phyloP scores from a whole-genome alignment of 139 green algal species.

The Coelastrella sp. region DNA sequence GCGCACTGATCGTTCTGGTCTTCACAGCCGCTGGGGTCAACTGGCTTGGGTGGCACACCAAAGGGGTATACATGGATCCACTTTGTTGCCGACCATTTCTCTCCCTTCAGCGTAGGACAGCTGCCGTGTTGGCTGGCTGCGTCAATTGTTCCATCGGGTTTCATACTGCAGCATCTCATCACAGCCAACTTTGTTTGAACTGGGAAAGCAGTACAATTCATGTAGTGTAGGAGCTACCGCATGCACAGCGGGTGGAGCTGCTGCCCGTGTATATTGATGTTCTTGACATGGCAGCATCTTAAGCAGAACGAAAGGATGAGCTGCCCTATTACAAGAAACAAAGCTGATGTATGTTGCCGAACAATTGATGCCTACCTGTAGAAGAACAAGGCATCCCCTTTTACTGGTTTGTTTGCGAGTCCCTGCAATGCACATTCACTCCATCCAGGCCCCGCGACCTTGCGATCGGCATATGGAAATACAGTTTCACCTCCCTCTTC shows the following conservation, averaged over 20 bases:
- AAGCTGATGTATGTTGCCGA: too few species aligned
- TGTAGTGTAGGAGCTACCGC: too few species aligned
- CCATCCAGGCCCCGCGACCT: conserved; percentile 55
- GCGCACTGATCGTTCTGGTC: conserved; percentile 62
- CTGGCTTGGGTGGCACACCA: conserved; percentile 40
- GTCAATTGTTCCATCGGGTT: conserved; percentile 53
- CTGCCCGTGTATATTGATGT: too few species aligned
- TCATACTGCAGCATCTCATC: conserved; percentile 47
- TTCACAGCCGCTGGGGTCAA: conserved; percentile 47
- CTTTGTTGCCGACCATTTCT: conserved; percentile 66
- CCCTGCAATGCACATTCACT: conserved; percentile 72
- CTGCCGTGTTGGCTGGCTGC: conserved; percentile 51
- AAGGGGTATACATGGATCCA: conserved; percentile 79
- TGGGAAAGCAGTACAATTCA: background rate
- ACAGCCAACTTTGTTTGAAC: background rate
- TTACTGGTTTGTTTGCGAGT: conserved; percentile 61
- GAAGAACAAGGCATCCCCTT: conserved; percentile 44
- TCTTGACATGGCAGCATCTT: too few species aligned
- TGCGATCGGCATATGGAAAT: conserved; percentile 60
- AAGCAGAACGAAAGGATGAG: background rate
- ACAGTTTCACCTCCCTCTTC: conserved; percentile 61
- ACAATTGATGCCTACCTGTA: conserved; percentile 7
- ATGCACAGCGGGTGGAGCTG: too few species aligned
- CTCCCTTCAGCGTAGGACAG: conserved; percentile 51
- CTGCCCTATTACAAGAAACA: background rate